Evolutionary conservation across 805 yeast species (phyloP).

Genomic region (Metschnikowia continentalis): DNA sequence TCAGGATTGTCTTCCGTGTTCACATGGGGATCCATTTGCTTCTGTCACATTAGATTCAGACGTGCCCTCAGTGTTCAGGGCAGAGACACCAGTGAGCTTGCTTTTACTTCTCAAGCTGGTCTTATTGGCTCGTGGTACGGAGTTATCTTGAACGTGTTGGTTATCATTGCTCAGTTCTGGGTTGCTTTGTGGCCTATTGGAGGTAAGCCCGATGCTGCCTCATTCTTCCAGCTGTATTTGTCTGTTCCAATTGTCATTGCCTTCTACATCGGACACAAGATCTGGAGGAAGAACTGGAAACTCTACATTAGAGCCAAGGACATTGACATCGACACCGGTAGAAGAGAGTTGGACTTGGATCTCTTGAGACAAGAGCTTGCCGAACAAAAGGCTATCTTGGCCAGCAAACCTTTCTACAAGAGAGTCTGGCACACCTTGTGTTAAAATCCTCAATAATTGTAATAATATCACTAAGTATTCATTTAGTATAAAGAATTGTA

Average conservation of each 20-base stretch:
- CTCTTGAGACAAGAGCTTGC: conserved; percentile 42
- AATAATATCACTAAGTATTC: no score
- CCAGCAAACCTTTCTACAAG: conserved; percentile 42
- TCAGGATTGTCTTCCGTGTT: conserved; percentile 25
- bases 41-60: conserved; percentile 26
- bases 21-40: conserved; percentile 27
- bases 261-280: conserved; percentile 55
- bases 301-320: conserved; percentile 28
- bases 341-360: conserved; percentile 37
- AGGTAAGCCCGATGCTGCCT: conserved; percentile 13
- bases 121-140: conserved; percentile 52
- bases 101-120: conserved; percentile 51
- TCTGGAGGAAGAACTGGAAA: conserved; percentile 40
- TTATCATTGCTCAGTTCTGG: conserved; percentile 61
- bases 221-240: conserved; percentile 63
- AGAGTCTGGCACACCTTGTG: conserved; percentile 59
- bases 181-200: conserved; percentile 60
- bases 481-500: no score
- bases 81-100: conserved; percentile 40
- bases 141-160: conserved; percentile 43
- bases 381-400: conserved; percentile 51
- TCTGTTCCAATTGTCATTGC: conserved; percentile 59
- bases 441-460: conserved; percentile 19
- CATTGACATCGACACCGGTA: conserved; percentile 36
- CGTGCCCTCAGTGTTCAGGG: conserved; percentile 21